Evolutionary conservation across 2,329 filamentous ascomycete genomes (phyloP).

Genomic region (Pseudogymnoascus sp.): DNA sequence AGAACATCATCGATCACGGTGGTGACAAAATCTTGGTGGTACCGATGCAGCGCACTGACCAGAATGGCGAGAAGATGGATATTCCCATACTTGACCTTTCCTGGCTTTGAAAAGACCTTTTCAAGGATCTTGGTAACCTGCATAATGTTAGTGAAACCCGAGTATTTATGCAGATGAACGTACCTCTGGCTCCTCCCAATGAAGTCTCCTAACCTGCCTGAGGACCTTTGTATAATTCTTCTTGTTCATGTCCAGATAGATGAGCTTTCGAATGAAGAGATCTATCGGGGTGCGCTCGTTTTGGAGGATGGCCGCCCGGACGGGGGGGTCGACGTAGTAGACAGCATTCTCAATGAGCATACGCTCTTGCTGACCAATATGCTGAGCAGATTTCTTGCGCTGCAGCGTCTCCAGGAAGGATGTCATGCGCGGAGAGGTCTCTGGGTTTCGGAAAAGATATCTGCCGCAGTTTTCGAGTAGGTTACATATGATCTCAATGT

Average conservation of each 20-base stretch:
- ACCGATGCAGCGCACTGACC: slow-evolving; percentile 78
- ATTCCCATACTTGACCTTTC: slow-evolving; percentile 96
- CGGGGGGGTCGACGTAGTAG: slow-evolving; percentile 94
- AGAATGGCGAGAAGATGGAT: slow-evolving; percentile 89
- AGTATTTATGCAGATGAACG: too few species aligned
- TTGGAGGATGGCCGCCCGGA: slow-evolving; percentile 87
- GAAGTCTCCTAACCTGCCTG: slow-evolving; percentile 88
- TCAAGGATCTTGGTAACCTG: slow-evolving; percentile 45
- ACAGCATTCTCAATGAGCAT: slow-evolving; percentile 98
- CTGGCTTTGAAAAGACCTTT: slow-evolving; percentile 91
- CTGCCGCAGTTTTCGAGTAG: slow-evolving; percentile 93
- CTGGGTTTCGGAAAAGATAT: slow-evolving; percentile 84
- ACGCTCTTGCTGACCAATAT: slow-evolving; percentile 88
- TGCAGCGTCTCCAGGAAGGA: slow-evolving; percentile 92
- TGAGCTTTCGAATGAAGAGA: slow-evolving; percentile 81
- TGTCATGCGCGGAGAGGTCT: slow-evolving; percentile 86
- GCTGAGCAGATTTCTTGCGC: slow-evolving; percentile 91
- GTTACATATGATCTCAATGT: slow-evolving; percentile 97
- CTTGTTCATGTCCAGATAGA: slow-evolving; percentile 91
- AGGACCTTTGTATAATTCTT: slow-evolving; percentile 88
- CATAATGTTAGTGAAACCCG: too few species aligned
- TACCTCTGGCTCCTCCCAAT: slow-evolving; percentile 85
- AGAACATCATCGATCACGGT: slow-evolving; percentile 86
- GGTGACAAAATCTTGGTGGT: slow-evolving; percentile 86
- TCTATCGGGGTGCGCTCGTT: slow-evolving; percentile 94